Percentiles rank a stretch among this genome's conserved stretches.
phyloP scores from a whole-genome alignment of 2,329 filamentous ascomycete species.

The Diplodia scrobiculata region DNA sequence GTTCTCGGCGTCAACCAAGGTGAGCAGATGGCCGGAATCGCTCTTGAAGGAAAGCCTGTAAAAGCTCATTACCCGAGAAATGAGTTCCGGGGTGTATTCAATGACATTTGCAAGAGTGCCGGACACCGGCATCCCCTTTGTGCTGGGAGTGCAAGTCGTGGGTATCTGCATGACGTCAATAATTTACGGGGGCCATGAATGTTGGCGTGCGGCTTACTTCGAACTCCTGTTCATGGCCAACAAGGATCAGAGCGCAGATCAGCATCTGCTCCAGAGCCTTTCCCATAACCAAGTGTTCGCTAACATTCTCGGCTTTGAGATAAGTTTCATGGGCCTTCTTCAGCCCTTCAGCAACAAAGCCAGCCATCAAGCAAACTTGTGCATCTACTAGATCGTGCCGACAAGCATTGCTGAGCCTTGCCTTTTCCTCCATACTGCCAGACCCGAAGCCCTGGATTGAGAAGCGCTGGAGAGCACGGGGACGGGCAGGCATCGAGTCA shows the following conservation, averaged over 20 bases:
- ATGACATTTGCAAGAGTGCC: slow-evolving; percentile 12
- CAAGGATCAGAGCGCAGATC: slow-evolving; percentile 78
- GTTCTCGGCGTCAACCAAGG: slow-evolving; percentile 20
- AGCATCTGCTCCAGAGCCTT: slow-evolving; percentile 89
- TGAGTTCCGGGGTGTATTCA: slow-evolving; percentile 23
- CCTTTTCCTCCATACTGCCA: slow-evolving; percentile 70
- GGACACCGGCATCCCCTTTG: slow-evolving; percentile 23
- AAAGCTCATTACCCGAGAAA: slow-evolving; percentile 23
- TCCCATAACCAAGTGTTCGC: slow-evolving; percentile 96
- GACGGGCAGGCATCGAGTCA: slow-evolving; percentile 35
- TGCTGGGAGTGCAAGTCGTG: slow-evolving; percentile 9
- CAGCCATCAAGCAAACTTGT: slow-evolving; percentile 68
- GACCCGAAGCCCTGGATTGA: slow-evolving; percentile 66
- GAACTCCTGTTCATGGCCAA: slow-evolving; percentile 83
- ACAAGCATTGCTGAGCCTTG: slow-evolving; percentile 77
- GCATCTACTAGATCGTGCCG: slow-evolving; percentile 80
- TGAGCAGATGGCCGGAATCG: slow-evolving; percentile 25
- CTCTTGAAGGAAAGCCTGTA: slow-evolving; percentile 27
- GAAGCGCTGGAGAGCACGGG: slow-evolving; percentile 61
- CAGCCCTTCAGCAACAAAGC: slow-evolving; percentile 85
- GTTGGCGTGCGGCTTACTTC: slow-evolving; percentile 51
- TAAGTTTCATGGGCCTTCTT: slow-evolving; percentile 81
- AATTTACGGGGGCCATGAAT: not conserved
- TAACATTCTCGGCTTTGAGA: slow-evolving; percentile 71
- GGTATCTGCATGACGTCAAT: slow-evolving; percentile 15